Conservation (phyloP, 495 filamentous ascomycete genomes). For the Clavariopsis aquatica region DNA sequence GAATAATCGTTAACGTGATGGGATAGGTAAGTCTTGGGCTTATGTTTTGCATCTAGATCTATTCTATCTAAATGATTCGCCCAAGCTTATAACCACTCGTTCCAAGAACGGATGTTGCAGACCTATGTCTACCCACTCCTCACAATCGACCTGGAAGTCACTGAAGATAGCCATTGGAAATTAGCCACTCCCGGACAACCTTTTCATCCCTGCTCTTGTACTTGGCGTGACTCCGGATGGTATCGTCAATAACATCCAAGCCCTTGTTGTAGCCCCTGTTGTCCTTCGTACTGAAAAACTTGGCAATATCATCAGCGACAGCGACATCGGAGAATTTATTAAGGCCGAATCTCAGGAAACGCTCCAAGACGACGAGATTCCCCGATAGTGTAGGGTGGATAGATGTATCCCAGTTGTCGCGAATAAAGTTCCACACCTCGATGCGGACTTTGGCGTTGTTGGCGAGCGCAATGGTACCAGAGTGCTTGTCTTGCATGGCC, state of each 20-base stretch:
- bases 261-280: conserved; percentile 78
- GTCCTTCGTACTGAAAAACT: conserved; percentile 82
- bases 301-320: conserved; percentile 72
- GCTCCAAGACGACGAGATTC: conserved; percentile 84
- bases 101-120: neutral
- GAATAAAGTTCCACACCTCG: conserved; percentile 80
- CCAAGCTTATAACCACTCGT: no score
- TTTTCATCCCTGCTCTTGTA: conserved; percentile 74
- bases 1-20: no score
- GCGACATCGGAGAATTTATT: conserved; percentile 71
- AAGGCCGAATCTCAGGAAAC: conserved; percentile 76
- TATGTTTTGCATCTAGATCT: no score
- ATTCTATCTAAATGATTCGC: no score
- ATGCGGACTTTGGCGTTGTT: conserved; percentile 68
- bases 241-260: conserved; percentile 76
- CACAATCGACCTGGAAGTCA: conserved; percentile 13
- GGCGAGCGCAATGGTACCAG: conserved; percentile 68
- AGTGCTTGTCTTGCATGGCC: conserved; percentile 81
- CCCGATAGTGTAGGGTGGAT: conserved; percentile 67
- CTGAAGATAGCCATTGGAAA: conserved; percentile 58
- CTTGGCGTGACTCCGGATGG: conserved; percentile 70
- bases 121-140: no score
- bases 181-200: conserved; percentile 70
- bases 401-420: conserved; percentile 67
- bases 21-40: no score